Evolutionary conservation across 495 filamentous ascomycete genomes (phyloP).

Genomic region (Melanomma pulvis-pyrius): DNA sequence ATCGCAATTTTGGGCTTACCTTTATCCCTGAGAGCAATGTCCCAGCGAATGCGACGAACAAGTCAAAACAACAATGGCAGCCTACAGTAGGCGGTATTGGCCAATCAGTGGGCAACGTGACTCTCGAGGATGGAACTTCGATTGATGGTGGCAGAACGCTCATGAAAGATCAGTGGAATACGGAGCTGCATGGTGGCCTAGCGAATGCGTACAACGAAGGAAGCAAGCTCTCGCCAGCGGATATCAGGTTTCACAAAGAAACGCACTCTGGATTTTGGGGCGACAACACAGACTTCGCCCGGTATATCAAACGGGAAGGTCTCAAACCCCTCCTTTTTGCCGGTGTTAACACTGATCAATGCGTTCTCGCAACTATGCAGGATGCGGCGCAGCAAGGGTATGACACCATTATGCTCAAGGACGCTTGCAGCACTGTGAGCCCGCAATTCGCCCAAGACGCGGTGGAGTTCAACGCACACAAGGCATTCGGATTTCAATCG

Average conservation of each 20-base stretch:
- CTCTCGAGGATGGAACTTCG: constrained; percentile 45
- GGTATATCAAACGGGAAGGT: constrained; percentile 46
- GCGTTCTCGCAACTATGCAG: constrained; percentile 57
- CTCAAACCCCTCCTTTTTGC: constrained; percentile 57
- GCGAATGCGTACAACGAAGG: constrained; percentile 45
- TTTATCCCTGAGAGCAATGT: constrained; percentile 30
- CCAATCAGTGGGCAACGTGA: constrained; percentile 46
- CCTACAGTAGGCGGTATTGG: constrained; percentile 51
- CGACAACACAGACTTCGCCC: constrained; percentile 36
- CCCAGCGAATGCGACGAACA: constrained; percentile 32
- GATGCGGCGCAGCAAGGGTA: constrained; percentile 58
- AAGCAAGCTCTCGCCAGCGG: constrained; percentile 39
- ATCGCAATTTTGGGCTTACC: constrained; percentile 54
- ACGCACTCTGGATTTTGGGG: constrained; percentile 61
- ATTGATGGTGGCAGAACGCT: constrained; percentile 53
- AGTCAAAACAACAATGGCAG: constrained; percentile 38
- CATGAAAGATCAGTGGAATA: constrained; percentile 59
- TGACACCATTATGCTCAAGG: constrained; percentile 58
- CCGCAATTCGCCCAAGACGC: constrained; percentile 47
- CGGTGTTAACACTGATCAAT: constrained; percentile 65
- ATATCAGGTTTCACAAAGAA: constrained; percentile 60
- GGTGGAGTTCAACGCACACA: constrained; percentile 50
- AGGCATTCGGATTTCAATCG: constrained; percentile 49
- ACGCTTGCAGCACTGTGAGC: constrained; percentile 57
- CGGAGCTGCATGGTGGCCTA: constrained; percentile 53